Evolutionary conservation across 2,329 filamentous ascomycete genomes (phyloP), one percentile per base, ranked within the genome.

Genomic region (Diaporthe vexans): DNA sequence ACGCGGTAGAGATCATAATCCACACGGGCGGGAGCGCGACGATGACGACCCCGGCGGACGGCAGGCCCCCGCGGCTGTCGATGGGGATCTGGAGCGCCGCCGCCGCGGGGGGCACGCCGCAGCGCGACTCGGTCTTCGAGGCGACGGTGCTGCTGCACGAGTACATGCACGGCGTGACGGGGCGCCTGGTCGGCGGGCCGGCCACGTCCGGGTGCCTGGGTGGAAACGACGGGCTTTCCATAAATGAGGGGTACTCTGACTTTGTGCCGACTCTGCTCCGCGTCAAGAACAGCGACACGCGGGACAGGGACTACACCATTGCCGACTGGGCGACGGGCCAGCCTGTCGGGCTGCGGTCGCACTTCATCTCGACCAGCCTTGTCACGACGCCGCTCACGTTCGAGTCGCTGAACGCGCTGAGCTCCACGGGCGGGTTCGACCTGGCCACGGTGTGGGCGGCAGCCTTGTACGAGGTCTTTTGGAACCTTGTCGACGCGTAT

Each of bases 371-470:
- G 26, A 48, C 43, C 43, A 51, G 61, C 9, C 26, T 51, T 19
- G 5, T 52, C 19, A 67, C 43, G 2, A 67, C 61, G 2, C 29
- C 29, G 19, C 61, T 67, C 29, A 67, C 43, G 1, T 35, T n/a
- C 13, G 61, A 67, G 9, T 67, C 61, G 21, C 26, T 67, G 19
- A 67, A 67, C 11, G 43, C 43, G 6, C 29, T 67, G 5, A 15
- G 19, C 26, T 24, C 43, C 21, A 24, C 26, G 19, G 61, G 61
- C 1, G 61, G 61, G 7, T 48, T 35, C 13, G 43, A 52, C 43
- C 11, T 67, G 61, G 61, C 61, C 43, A 67, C 61, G 0, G 43
- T 67, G 5, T 67, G 61, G 61, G 61, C 61, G 10, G 2, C 29
- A 7, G 61, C 26, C 0, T 43, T 67, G 19, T 67, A 67, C 1